Conservation (phyloP, 805 yeast species). For the Yamadazyma tumulicola region DNA sequence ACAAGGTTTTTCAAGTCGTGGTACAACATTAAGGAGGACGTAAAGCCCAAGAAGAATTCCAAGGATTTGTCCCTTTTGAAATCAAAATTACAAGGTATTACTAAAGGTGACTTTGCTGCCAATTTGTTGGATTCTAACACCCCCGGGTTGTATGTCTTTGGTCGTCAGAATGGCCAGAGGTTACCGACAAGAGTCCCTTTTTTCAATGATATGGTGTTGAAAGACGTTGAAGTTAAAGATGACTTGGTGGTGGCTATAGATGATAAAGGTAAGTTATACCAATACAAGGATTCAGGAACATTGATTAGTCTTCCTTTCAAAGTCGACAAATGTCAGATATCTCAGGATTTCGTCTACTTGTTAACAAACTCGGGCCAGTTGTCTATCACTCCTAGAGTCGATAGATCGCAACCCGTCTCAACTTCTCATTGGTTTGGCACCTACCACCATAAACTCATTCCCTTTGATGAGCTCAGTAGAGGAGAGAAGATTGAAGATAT, state of each 20-base stretch:
- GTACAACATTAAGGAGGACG: constrained; percentile 23
- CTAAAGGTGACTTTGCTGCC: constrained; percentile 18
- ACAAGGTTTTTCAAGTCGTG: constrained; percentile 30
- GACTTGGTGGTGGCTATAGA: constrained; percentile 56
- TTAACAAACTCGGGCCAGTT: constrained; percentile 38
- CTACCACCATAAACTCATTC: constrained; percentile 8
- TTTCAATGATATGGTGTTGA: constrained; percentile 60
- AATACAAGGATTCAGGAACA: constrained; percentile 42
- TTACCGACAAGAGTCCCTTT: constrained; percentile 58
- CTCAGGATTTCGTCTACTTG: constrained; percentile 49
- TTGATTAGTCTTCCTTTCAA: constrained; percentile 25
- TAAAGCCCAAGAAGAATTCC: constrained; percentile 24
- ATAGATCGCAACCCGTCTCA: constrained; percentile 10
- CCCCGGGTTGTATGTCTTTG: constrained; percentile 36
- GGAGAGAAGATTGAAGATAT: constrained; percentile 44
- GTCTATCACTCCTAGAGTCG: constrained; percentile 26
- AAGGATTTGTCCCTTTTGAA: constrained; percentile 23
- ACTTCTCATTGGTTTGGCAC: constrained; percentile 23
- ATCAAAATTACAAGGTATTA: constrained; percentile 22
- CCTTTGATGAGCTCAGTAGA: constrained; percentile 5
- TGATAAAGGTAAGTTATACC: constrained; percentile 66
- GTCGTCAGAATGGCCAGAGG: constrained; percentile 31
- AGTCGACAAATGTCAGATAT: constrained; percentile 33
- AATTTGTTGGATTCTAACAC: constrained; percentile 21
- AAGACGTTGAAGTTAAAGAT: constrained; percentile 52